Evolutionary conservation across 371 early-diverging fungal species (phyloP).

Genomic region (Choanephora cucurbitarum): DNA sequence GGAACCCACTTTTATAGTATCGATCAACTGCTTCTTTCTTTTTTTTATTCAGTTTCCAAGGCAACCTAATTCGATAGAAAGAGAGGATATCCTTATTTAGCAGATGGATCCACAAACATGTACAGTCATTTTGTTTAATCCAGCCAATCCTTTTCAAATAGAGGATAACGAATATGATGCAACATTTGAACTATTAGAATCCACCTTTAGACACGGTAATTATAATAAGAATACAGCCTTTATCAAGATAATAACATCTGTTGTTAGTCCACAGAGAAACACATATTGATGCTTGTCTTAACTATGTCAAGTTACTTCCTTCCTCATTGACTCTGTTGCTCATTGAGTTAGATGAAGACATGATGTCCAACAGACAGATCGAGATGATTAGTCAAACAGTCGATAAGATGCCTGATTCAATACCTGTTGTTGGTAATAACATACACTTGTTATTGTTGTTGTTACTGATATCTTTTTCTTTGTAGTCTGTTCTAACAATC

Average conservation of each 20-base stretch:
- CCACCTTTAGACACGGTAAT: conserved; percentile 26
- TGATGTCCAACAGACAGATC: conserved; percentile 7
- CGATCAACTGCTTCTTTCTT: too few species aligned
- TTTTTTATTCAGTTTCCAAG: too few species aligned
- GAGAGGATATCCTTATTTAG: too few species aligned
- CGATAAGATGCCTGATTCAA: conserved; percentile 15
- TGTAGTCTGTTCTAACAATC: conserved; percentile 44
- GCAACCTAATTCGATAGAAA: too few species aligned
- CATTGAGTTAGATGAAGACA: conserved; percentile 26
- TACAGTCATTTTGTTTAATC: conserved; percentile 23
- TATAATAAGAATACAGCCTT: too few species aligned
- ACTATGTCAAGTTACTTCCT: conserved; percentile 17
- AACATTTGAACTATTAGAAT: conserved; percentile 12
- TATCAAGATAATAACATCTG: too few species aligned
- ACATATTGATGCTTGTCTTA: conserved; percentile 22
- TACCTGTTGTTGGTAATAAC: conserved; percentile 28
- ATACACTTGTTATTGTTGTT: not conserved
- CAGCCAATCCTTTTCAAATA: conserved; percentile 20
- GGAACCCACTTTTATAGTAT: too few species aligned
- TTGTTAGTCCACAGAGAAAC: conserved; percentile 21
- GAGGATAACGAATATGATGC: conserved; percentile 14
- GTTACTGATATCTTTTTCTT: not conserved
- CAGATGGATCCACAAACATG: conserved; percentile 24
- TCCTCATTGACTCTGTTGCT: conserved; percentile 30
- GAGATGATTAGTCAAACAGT: conserved; percentile 17